Evolutionary conservation across 352 stramenopile species (phyloP).

Genomic region (Phytopythium mirpurense): DNA sequence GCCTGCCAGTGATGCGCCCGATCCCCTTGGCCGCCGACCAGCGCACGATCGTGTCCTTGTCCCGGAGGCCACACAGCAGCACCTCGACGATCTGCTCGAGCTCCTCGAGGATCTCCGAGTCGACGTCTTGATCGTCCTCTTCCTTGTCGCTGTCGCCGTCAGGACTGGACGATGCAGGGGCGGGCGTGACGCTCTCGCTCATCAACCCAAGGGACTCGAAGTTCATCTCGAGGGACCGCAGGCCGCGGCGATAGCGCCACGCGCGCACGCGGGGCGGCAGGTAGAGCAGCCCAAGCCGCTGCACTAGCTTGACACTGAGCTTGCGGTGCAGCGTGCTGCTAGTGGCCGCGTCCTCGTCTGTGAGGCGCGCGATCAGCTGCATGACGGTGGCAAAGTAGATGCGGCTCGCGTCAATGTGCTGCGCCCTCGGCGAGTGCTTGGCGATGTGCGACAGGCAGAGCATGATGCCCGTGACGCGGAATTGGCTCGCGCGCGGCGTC

Average conservation of each 20-base stretch:
- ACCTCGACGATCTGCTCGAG: conserved; percentile 97
- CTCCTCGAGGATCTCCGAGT: conserved; percentile 89
- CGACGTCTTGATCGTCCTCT: conserved; percentile 37
- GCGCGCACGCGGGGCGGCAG: conserved; percentile 91
- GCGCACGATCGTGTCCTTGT: conserved; percentile 97
- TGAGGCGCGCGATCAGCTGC: conserved; percentile 54
- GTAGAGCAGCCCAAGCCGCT: conserved; percentile 92
- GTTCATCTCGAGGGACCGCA: conserved; percentile 92
- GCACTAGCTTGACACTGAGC: conserved; percentile 96
- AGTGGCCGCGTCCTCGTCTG: conserved; percentile 37
- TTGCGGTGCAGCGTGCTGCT: conserved; percentile 90
- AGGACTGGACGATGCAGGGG: neutral
- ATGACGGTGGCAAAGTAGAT: conserved; percentile 77
- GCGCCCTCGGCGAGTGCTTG: conserved; percentile 68
- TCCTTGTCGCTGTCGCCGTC: neutral
- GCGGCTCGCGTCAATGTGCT: conserved; percentile 60
- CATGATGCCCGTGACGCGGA: conserved; percentile 83
- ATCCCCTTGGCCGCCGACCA: conserved; percentile 99
- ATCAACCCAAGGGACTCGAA: conserved; percentile 50
- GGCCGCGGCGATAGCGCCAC: conserved; percentile 95
- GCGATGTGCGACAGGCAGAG: conserved; percentile 71
- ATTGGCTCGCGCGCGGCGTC: conserved; percentile 47
- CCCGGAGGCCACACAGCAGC: conserved; percentile 81
- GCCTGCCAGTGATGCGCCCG: conserved; percentile 92
- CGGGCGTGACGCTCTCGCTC: neutral